Evolutionary conservation across 192 early-diverging fungal species (phyloP).

Genomic region (Umbelopsis sp.): DNA sequence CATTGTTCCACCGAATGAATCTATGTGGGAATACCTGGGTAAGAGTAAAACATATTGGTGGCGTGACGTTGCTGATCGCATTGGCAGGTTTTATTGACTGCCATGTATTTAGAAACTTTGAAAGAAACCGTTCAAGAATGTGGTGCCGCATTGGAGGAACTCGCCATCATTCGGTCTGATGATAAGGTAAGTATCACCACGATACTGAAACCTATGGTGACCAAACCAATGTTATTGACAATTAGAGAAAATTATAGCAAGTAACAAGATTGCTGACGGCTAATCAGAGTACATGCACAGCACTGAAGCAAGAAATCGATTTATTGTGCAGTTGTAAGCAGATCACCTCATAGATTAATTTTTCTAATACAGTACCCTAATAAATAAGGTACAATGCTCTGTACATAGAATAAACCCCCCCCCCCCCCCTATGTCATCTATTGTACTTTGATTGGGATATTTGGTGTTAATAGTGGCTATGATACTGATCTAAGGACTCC

Average conservation of each 20-base stretch:
- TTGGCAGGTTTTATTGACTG: neutral
- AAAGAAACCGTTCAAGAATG: neutral
- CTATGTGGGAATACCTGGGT: conserved; percentile 1
- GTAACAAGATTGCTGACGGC: neutral
- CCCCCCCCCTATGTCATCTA: neutral
- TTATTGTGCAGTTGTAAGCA: conserved; percentile 11
- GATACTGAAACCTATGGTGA: too few relatives aligned
- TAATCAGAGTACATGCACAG: neutral
- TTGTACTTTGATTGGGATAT: neutral
- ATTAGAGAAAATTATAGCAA: neutral
- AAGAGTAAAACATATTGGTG: neutral
- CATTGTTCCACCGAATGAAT: neutral
- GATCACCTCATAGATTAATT: neutral
- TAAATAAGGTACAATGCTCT: too few relatives aligned
- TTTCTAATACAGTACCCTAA: neutral
- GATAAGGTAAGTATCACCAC: neutral
- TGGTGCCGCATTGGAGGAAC: neutral
- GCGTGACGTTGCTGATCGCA: neutral
- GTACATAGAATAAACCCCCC: neutral
- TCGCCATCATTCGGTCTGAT: neutral
- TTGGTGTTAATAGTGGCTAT: neutral
- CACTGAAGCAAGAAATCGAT: conserved; percentile 3
- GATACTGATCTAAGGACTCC: neutral
- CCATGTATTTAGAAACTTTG: neutral
- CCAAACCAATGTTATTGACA: too few relatives aligned